Evolutionary conservation across 805 yeast species (phyloP).

Genomic region (Scheffersomyces ergatensis): DNA sequence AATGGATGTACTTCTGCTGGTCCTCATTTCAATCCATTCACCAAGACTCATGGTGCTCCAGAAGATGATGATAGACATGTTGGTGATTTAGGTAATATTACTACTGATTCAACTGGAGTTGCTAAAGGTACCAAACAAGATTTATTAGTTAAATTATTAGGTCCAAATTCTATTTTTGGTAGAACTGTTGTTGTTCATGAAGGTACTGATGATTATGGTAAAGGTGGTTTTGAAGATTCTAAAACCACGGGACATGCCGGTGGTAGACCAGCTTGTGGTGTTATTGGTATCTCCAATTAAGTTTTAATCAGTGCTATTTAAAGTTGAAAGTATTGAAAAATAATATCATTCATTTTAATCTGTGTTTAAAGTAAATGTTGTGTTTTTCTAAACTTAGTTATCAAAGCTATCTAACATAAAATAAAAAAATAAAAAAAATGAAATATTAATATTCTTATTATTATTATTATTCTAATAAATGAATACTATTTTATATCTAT

Average conservation of each 20-base stretch:
- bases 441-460: too few species aligned
- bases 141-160: constrained; percentile 72
- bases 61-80: constrained; percentile 78
- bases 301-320: too few species aligned
- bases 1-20: constrained; percentile 99
- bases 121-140: constrained; percentile 91
- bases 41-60: constrained; percentile 90
- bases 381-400: too few species aligned
- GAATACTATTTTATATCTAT: too few species aligned
- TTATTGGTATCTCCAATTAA: constrained; percentile 70
- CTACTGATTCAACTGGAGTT: constrained; percentile 82
- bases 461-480: too few species aligned
- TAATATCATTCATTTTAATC: too few species aligned
- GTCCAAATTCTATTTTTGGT: constrained; percentile 86
- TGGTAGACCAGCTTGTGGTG: constrained; percentile 98
- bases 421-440: too few species aligned
- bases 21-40: constrained; percentile 92
- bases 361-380: too few species aligned
- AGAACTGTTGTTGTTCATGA: constrained; percentile 94
- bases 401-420: too few species aligned
- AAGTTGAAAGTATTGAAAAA: too few species aligned
- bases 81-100: constrained; percentile 95
- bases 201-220: constrained; percentile 91
- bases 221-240: constrained; percentile 89
- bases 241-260: constrained; percentile 97